A percentile compares a stretch with the other conserved stretches of the same genome.
phyloP scores from a whole-genome alignment of 2,329 filamentous ascomycete species.

The Podosphaera fusca region DNA sequence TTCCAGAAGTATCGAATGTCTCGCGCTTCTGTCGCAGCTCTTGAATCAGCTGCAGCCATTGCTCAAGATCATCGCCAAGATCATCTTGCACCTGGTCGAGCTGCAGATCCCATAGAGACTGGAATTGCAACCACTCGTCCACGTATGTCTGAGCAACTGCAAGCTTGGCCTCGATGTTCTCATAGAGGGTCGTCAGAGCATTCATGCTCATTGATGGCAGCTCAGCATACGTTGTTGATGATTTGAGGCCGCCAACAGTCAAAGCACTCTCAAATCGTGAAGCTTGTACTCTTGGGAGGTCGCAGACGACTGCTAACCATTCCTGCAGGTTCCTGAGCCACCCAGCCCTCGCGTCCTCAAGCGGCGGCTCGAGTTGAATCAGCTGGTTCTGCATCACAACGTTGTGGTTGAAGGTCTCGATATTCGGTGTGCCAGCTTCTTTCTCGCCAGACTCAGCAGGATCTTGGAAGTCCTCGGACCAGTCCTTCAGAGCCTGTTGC shows the following conservation, averaged over 20 bases:
- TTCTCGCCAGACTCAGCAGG: slow-evolving; percentile 20
- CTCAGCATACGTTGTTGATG: slow-evolving; percentile 55
- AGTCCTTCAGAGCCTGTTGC: slow-evolving; percentile 60
- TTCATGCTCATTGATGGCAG: slow-evolving; percentile 66
- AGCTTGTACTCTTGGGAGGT: slow-evolving; percentile 81
- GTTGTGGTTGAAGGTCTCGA: too few species aligned
- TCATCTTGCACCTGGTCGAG: slow-evolving; percentile 87
- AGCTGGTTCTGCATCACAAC: slow-evolving; percentile 99
- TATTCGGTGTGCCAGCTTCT: slow-evolving; percentile 61
- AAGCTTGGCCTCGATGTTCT: slow-evolving; percentile 62
- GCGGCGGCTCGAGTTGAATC: slow-evolving; percentile 82
- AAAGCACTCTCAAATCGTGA: slow-evolving; percentile 82
- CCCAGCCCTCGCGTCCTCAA: slow-evolving; percentile 74
- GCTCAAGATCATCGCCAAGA: slow-evolving; percentile 70
- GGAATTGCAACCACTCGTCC: slow-evolving; percentile 95
- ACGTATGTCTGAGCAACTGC: slow-evolving; percentile 64
- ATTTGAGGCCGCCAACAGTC: slow-evolving; percentile 36
- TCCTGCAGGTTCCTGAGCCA: slow-evolving; percentile 86
- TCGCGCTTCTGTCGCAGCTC: slow-evolving; percentile 88
- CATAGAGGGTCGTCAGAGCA: slow-evolving; percentile 58
- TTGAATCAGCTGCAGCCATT: slow-evolving; percentile 88
- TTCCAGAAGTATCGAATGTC: slow-evolving; percentile 93
- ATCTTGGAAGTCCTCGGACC: slow-evolving; percentile 68
- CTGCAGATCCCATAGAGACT: slow-evolving; percentile 93
- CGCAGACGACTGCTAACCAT: slow-evolving; percentile 84